These are phyloP conservation scores for Fusarium cyanostomum DNA, from an alignment of 2,329 filamentous ascomycete genomes.

Conservation along the genomic window DNA sequence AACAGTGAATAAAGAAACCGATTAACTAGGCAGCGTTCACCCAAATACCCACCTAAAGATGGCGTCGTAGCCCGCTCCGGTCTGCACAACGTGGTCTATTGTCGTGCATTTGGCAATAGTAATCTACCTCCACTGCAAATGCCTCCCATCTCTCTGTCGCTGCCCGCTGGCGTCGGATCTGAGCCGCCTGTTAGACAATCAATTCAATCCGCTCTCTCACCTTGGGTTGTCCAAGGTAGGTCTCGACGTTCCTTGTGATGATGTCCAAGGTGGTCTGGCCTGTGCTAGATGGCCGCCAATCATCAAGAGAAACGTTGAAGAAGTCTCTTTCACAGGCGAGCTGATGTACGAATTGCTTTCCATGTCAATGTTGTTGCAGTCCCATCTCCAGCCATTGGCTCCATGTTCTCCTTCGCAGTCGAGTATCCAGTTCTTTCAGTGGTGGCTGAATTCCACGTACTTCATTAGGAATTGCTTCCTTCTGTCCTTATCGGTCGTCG, in stretches of 20 bases:
- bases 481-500: neutral
- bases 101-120: neutral
- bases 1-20: too few species aligned
- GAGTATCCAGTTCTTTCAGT: neutral
- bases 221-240: neutral
- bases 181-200: rapidly evolving
- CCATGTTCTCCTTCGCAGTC: slow-evolving; percentile 4
- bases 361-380: neutral
- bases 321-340: slow-evolving; percentile 4
- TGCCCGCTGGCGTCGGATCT: neutral
- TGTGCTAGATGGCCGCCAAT: neutral
- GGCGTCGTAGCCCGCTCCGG: too few species aligned
- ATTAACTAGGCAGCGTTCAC: too few species aligned
- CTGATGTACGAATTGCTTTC: neutral
- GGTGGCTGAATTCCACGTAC: neutral
- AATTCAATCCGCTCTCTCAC: rapidly evolving
- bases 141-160: neutral
- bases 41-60: too few species aligned
- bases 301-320: neutral
- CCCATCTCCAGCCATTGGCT: neutral
- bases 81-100: too few species aligned
- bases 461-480: neutral
- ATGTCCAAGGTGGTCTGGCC: neutral
- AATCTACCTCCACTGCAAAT: neutral
- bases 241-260: neutral